Base-by-base conservation (phyloP, 164 flowering plant species). In the Stephania yunnanensis region DNA sequence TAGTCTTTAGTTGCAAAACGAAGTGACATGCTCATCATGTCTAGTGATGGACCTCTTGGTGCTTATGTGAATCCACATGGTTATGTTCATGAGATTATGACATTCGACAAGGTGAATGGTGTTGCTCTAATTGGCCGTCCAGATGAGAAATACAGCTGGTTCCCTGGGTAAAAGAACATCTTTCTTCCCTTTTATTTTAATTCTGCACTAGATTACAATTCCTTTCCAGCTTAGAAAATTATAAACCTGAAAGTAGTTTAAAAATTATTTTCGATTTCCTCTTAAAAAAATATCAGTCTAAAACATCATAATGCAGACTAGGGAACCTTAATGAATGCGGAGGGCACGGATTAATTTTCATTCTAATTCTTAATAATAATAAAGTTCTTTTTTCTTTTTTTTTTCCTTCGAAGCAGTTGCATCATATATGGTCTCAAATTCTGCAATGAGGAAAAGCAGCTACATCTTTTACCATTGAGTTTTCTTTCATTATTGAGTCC, bases 41-140 rank as follows among this genome's bases (percentile, higher is more conserved):
- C 95, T 31, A 85, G 83, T 80, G 96, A 95, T 73, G 99, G 99
- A 73, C 99, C 98, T 81, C 89, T 93, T 48, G 92, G 92, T 83
- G 97, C 98, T 30, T 95, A 85, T 81, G 97, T 86, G 46, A 92
- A 93, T 73, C 87, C 90, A 19, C 30, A 81, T 81, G 98, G 98
- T 73, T 87, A 31, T 80, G 97, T 93, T 76, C 92, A 90, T 74
- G 97, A 95, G 80, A 80, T 90, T 70, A 84, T 93, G 94, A 95
- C 97, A 61, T 84, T 95, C 70, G 53, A 80, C 64, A 92, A 78
- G 79, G 87, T 91, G 71, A 86, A 80, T 81, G 94, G 95, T 73
- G 71, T 93, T 71, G 91, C 91, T 48, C 92, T 90, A 7, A 29
- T 31, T 36, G 95, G 95, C 65, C 75, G 45, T 68, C 85, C 97